Evolutionary conservation across 1,284 basidiomycete species (phyloP).

Genomic region (Somion occarium): DNA sequence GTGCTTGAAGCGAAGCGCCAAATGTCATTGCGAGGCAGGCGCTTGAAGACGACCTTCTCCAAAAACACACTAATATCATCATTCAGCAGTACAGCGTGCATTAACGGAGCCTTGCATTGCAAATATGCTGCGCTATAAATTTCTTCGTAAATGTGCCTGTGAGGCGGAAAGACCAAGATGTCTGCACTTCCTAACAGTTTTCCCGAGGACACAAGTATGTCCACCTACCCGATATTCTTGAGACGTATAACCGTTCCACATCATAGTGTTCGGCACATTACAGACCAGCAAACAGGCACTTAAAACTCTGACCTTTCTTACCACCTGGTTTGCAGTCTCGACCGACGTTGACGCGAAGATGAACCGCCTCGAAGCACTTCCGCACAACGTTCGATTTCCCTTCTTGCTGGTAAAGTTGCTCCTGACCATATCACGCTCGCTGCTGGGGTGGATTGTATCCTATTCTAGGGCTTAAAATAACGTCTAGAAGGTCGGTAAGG

Average conservation of each 20-base stretch:
- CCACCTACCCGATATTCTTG: conserved; percentile 2
- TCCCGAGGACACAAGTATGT: neutral
- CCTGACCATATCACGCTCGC: neutral
- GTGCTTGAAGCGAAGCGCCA: too few relatives aligned
- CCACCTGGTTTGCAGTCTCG: neutral
- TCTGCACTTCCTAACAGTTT: too few relatives aligned
- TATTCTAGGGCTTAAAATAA: too few relatives aligned
- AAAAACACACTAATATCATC: too few relatives aligned
- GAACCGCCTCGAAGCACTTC: conserved; percentile 5
- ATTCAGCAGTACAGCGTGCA: too few relatives aligned
- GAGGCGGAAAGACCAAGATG: too few relatives aligned
- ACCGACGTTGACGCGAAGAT: conserved; percentile 19
- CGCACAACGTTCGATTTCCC: neutral
- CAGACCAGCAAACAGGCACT: too few relatives aligned
- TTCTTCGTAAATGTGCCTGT: neutral
- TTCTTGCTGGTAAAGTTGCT: neutral
- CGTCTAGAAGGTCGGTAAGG: neutral
- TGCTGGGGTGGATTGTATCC: too few relatives aligned
- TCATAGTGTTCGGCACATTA: too few relatives aligned
- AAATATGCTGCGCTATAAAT: neutral
- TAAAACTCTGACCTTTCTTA: neutral
- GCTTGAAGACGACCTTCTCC: too few relatives aligned
- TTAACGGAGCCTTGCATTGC: neutral
- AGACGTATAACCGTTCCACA: conserved; percentile 4
- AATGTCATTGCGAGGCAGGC: too few relatives aligned